A percentile compares a stretch with the other conserved stretches of the same genome.
These are phyloP conservation scores for Salix dunnii DNA, from an alignment of 345 rosid genomes.

Conservation along the genomic window DNA sequence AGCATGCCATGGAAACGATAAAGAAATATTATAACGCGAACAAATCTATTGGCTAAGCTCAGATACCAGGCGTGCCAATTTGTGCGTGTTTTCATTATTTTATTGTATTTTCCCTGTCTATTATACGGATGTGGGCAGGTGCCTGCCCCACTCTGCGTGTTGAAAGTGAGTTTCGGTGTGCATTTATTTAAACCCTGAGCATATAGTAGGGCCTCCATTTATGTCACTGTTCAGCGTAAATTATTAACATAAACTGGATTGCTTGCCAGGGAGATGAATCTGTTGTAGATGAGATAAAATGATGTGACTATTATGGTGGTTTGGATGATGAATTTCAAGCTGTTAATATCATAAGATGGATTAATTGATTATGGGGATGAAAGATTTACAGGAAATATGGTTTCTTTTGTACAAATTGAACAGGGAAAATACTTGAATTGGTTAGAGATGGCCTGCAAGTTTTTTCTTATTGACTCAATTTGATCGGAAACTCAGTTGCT, in stretches of 20 bases:
- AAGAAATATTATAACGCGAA: neutral
- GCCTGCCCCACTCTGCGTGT: neutral
- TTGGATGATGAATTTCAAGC: too few relatives aligned
- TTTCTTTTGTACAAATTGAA: neutral
- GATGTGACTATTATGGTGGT: too few relatives aligned
- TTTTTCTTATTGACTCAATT: neutral
- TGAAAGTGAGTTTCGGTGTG: neutral
- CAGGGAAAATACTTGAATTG: neutral
- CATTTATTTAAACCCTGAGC: neutral
- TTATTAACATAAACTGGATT: neutral
- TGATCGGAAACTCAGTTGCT: neutral
- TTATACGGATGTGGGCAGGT: slow-evolving; percentile 6
- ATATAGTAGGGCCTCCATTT: neutral
- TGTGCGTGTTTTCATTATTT: neutral
- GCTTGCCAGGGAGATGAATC: too few relatives aligned
- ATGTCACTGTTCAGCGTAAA: neutral
- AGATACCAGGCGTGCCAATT: neutral
- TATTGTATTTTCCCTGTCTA: neutral
- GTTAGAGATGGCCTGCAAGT: neutral
- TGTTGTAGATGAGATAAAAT: too few relatives aligned
- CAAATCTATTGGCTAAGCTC: neutral
- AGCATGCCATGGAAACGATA: neutral
- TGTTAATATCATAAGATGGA: too few relatives aligned
- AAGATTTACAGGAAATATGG: neutral
- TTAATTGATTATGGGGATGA: neutral